Evolutionary conservation across 2,329 filamentous ascomycete genomes (phyloP).

Genomic region (Verticillium alfalfae): DNA sequence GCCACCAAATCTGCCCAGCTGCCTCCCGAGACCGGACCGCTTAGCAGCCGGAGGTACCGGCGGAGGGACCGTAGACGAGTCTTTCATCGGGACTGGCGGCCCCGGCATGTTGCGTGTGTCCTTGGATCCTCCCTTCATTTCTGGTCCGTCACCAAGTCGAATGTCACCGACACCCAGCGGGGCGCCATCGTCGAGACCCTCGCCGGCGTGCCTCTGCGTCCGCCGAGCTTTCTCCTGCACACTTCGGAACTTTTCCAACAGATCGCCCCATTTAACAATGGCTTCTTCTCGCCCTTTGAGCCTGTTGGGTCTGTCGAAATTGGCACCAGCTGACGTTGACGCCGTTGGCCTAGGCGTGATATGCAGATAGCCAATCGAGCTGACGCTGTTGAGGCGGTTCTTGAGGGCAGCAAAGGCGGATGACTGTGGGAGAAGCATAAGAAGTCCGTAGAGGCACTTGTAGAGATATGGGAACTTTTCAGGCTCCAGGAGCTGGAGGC

Average conservation of each 20-base stretch:
- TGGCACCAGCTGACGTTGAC: slow-evolving; percentile 43
- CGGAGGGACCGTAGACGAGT: slow-evolving; percentile 29
- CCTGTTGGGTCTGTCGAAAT: slow-evolving; percentile 68
- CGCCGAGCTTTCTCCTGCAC: slow-evolving; percentile 84
- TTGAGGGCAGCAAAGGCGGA: slow-evolving; percentile 95
- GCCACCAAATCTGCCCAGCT: slow-evolving; percentile 66
- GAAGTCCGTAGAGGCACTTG: slow-evolving; percentile 92
- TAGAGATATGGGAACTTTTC: slow-evolving; percentile 94
- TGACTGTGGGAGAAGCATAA: slow-evolving; percentile 98
- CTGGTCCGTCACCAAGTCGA: slow-evolving; percentile 32
- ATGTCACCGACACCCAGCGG: slow-evolving; percentile 37
- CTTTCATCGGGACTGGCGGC: slow-evolving; percentile 42
- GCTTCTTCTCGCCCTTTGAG: slow-evolving; percentile 79
- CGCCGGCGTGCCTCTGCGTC: slow-evolving; percentile 53
- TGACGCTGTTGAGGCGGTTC: slow-evolving; percentile 94
- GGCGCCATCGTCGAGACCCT: slow-evolving; percentile 43
- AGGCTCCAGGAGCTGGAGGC: slow-evolving; percentile 89
- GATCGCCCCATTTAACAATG: slow-evolving; percentile 83
- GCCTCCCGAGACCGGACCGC: slow-evolving; percentile 58
- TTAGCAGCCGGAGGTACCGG: slow-evolving; percentile 46
- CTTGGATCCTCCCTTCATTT: slow-evolving; percentile 30
- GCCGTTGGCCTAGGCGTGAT: slow-evolving; percentile 60
- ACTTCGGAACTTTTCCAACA: slow-evolving; percentile 88
- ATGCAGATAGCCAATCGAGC: slow-evolving; percentile 92
- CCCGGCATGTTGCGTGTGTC: slow-evolving; percentile 27